These are phyloP conservation scores for Calonectria montana DNA, from an alignment of 2,329 filamentous ascomycete species.

Conservation along the genomic window DNA sequence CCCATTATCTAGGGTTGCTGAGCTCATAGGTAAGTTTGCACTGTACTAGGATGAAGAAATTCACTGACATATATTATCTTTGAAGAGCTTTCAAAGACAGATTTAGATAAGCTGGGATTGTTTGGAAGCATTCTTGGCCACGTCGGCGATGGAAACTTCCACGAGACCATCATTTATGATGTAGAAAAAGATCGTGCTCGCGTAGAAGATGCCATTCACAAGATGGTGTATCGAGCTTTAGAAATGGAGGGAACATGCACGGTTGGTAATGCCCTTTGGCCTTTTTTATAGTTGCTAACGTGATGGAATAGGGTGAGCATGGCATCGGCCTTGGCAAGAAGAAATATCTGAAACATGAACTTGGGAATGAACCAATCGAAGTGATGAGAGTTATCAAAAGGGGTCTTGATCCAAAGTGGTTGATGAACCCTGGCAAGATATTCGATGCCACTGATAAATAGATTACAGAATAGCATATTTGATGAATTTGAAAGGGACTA, in stretches of 20 bases:
- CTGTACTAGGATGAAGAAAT: background rate
- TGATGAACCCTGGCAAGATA: constrained; percentile 2
- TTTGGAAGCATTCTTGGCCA: constrained; percentile 72
- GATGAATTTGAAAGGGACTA: no score
- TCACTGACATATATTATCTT: background rate
- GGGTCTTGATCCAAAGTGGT: background rate
- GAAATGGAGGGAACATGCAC: constrained; percentile 1
- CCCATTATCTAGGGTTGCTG: constrained; percentile 68
- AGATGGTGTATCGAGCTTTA: background rate
- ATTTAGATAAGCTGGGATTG: constrained; percentile 67
- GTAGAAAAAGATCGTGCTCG: constrained; percentile 51
- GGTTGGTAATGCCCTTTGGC: background rate
- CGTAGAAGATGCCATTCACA: constrained; percentile 60
- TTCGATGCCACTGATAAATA: background rate
- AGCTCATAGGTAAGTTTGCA: constrained; percentile 60
- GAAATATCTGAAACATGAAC: constrained; percentile 63
- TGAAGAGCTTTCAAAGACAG: constrained; percentile 63
- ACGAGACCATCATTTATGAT: constrained; percentile 57
- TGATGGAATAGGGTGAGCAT: constrained; percentile 48
- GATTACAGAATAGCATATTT: background rate
- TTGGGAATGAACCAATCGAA: constrained; percentile 66
- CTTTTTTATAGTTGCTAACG: background rate
- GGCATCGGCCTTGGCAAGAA: constrained; percentile 71
- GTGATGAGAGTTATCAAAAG: constrained; percentile 61
- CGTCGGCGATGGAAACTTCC: constrained; percentile 77